phyloP scores from a whole-genome alignment of 768 basidiomycete genomes.

The Coprinopsis sp. region DNA sequence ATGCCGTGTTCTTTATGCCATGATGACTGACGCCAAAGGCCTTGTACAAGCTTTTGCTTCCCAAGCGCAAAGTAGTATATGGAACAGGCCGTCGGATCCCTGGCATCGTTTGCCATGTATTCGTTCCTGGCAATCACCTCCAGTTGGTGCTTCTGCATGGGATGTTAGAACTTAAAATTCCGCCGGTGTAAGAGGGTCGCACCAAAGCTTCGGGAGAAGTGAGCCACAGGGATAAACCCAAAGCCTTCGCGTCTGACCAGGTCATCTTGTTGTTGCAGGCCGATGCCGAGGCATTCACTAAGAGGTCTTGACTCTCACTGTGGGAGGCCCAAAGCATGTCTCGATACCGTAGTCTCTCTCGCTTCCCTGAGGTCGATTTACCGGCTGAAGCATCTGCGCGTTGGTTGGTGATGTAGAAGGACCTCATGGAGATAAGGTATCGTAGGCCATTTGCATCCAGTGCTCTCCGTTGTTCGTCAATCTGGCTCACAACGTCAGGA shows the following conservation, averaged over 20 bases:
- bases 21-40: conserved; percentile 91
- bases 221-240: conserved; percentile 89
- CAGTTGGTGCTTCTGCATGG: conserved; percentile 64
- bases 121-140: conserved; percentile 89
- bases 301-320: conserved; percentile 86
- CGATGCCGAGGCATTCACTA: conserved; percentile 63
- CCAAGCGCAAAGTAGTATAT: conserved; percentile 94
- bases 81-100: conserved; percentile 87
- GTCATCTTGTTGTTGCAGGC: conserved; percentile 83
- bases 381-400: conserved; percentile 38
- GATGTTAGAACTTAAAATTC: neutral
- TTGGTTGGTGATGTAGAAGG: conserved; percentile 80
- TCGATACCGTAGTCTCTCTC: conserved; percentile 82
- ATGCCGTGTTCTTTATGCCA: conserved; percentile 87
- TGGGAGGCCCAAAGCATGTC: conserved; percentile 98
- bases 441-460: conserved; percentile 90
- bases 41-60: conserved; percentile 87
- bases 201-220: conserved; percentile 77
- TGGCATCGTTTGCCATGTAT: conserved; percentile 81
- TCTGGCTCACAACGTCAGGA: conserved; percentile 37
- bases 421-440: conserved; percentile 89
- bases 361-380: conserved; percentile 43
- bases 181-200: conserved; percentile 21
- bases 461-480: conserved; percentile 86
- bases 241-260: conserved; percentile 83